Evolutionary conservation across 306 rosid genomes (phyloP), one percentile per base, ranked within the genome.

Genomic region (Sesbania bispinosa): DNA sequence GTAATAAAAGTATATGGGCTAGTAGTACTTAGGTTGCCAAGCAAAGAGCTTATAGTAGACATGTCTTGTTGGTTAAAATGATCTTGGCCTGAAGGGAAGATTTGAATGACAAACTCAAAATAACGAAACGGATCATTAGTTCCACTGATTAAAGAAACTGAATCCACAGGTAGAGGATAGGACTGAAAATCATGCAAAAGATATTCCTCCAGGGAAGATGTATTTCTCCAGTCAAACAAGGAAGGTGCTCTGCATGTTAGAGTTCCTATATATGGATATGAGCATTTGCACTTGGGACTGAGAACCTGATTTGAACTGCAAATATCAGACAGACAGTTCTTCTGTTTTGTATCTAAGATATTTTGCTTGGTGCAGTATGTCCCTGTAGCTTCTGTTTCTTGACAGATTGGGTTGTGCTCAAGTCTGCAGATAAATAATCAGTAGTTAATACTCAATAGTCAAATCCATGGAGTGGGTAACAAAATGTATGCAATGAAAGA

Each of bases 201-300:
- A 0, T 0, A 0, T 2, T 11, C 5, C 76, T 81, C 74, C 16
- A 83, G 78, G 42, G 9, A 4, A 65, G 13, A 18, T 2, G 0
- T 0, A 20, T 58, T 75, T 10, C 13, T 47, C 74, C 81, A 66
- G 42, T 63, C 80, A 11, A 75, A 78, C 66, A 47, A 72, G 27
- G 83, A 67, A 30, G 84, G 85, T 39, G 85, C 80, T 75, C 85
- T 76, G 69, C 71, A 81, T 66, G 7, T 1, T 20, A 87, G 73
- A 50, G 53, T 68, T 29, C 87, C 96, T 1, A 11, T 35, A 43
- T 66, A 83, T 41, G 96, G 86, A 50, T 79, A 80, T 54, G 87
- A 83, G 38, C 96, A 89, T 61, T 5, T 67, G 65, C 96, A 87
- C 30, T 58, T 85, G 53, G 90, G 92, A 66, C 87, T 87, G 2